Percentiles rank a stretch among this genome's conserved stretches.
phyloP scores from a whole-genome alignment of 768 basidiomycete genomes.

The Auricularia auricula-judae region DNA sequence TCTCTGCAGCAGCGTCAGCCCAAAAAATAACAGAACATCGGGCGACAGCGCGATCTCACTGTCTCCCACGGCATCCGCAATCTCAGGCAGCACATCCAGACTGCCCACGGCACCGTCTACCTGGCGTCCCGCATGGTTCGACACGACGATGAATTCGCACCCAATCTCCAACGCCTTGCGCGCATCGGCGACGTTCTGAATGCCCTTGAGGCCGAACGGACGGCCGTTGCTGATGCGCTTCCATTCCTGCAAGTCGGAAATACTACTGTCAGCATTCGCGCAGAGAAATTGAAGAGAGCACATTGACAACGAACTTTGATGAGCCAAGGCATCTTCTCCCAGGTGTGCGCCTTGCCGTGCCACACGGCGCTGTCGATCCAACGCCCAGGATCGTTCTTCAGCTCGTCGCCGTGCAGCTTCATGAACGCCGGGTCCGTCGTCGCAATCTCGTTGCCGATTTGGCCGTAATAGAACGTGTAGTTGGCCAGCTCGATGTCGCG shows the following conservation, averaged over 20 bases:
- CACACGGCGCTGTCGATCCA: conserved; percentile 39
- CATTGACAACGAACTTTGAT: conserved; percentile 22
- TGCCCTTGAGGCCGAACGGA: conserved; percentile 45
- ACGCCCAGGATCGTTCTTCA: conserved; percentile 30
- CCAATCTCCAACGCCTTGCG: conserved; percentile 34
- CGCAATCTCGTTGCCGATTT: conserved; percentile 35
- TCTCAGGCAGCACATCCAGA: conserved; percentile 38
- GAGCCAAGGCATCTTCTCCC: conserved; percentile 41
- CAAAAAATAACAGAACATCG: neutral
- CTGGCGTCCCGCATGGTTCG: conserved; percentile 45
- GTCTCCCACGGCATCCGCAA: conserved; percentile 39
- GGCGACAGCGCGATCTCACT: conserved; percentile 18
- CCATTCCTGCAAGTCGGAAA: conserved; percentile 21
- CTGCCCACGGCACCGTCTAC: conserved; percentile 46
- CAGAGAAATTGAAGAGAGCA: neutral
- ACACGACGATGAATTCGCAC: conserved; percentile 44
- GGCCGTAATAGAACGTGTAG: conserved; percentile 20
- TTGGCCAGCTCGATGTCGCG: conserved; percentile 40
- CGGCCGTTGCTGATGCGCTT: conserved; percentile 35
- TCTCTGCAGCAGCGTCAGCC: conserved; percentile 19
- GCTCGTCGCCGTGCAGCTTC: conserved; percentile 31
- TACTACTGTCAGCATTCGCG: neutral
- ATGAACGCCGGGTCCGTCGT: conserved; percentile 40
- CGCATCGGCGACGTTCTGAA: conserved; percentile 37
- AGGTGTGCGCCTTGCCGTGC: conserved; percentile 42